Conservation (phyloP, 306 rosid genomes). For the Trifolium pratense region DNA sequence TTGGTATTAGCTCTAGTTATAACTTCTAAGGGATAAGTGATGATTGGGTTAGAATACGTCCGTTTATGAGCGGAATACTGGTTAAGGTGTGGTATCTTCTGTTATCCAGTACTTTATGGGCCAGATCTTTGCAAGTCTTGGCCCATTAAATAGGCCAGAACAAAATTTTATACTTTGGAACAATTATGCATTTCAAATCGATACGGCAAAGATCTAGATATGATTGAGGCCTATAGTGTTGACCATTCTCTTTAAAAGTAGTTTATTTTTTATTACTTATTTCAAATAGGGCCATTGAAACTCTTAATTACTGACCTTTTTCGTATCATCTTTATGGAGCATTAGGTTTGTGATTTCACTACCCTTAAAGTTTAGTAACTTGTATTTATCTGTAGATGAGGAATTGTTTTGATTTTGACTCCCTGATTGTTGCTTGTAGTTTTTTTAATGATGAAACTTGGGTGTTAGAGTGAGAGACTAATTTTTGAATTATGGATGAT, state of each 20-base stretch:
- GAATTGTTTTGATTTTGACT: neutral
- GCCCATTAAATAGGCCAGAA: conserved; percentile 11
- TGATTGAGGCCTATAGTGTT: neutral
- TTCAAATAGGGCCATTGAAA: neutral
- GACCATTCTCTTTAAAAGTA: neutral
- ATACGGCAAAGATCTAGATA: neutral
- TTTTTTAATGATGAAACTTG: neutral
- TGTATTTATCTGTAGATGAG: neutral
- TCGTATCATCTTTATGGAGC: neutral
- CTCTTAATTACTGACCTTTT: neutral
- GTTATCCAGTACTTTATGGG: conserved; percentile 19
- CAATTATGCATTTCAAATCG: neutral
- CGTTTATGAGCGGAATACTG: neutral
- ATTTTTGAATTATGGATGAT: neutral
- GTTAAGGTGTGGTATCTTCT: neutral
- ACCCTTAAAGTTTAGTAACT: neutral
- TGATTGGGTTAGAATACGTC: conserved; percentile 16
- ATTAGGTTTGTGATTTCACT: neutral
- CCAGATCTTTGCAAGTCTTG: conserved; percentile 30
- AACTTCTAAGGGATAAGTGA: conserved; percentile 11
- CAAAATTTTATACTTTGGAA: neutral
- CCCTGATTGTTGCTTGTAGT: neutral
- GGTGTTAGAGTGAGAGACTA: neutral
- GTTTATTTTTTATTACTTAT: neutral
- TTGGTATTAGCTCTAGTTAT: conserved; percentile 21